Conservation (phyloP, 2,329 filamentous ascomycete species). For the Sporothrix sp. region DNA sequence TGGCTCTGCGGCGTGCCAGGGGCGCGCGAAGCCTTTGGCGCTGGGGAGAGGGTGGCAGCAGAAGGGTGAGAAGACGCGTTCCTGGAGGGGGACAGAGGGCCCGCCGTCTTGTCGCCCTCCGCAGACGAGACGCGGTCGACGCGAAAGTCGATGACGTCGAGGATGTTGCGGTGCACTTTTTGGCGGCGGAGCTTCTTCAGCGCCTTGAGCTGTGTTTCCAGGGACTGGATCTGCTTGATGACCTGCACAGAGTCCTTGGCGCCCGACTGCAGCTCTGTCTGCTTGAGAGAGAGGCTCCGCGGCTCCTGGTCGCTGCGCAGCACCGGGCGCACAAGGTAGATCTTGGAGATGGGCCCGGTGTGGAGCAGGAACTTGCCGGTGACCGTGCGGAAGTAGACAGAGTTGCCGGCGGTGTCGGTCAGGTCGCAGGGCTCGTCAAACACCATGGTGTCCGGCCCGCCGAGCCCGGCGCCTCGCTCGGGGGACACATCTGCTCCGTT, state of each 20-base stretch:
- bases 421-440: slow-evolving; percentile 60
- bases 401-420: slow-evolving; percentile 53
- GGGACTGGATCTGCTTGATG: slow-evolving; percentile 64
- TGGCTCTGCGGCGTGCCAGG: background rate
- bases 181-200: slow-evolving; percentile 66
- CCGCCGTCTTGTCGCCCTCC: background rate
- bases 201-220: slow-evolving; percentile 67
- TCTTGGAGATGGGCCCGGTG: slow-evolving; percentile 54
- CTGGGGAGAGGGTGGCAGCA: too few relatives aligned
- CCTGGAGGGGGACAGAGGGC: background rate
- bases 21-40: background rate
- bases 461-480: slow-evolving; percentile 24
- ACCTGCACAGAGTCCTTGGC: slow-evolving; percentile 52
- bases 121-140: slow-evolving; percentile 42
- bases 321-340: slow-evolving; percentile 64
- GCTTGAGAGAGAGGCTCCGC: slow-evolving; percentile 64
- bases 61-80: background rate
- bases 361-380: slow-evolving; percentile 58
- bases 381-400: slow-evolving; percentile 60
- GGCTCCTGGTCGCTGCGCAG: slow-evolving; percentile 44
- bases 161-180: slow-evolving; percentile 68
- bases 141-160: slow-evolving; percentile 74
- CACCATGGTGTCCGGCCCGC: slow-evolving; percentile 33
- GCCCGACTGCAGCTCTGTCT: slow-evolving; percentile 50
- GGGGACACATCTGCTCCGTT: slow-evolving; percentile 33